These are phyloP conservation scores for Plasmodium relictum DNA, from an alignment of 169 alveolate species.

Conservation along the genomic window DNA sequence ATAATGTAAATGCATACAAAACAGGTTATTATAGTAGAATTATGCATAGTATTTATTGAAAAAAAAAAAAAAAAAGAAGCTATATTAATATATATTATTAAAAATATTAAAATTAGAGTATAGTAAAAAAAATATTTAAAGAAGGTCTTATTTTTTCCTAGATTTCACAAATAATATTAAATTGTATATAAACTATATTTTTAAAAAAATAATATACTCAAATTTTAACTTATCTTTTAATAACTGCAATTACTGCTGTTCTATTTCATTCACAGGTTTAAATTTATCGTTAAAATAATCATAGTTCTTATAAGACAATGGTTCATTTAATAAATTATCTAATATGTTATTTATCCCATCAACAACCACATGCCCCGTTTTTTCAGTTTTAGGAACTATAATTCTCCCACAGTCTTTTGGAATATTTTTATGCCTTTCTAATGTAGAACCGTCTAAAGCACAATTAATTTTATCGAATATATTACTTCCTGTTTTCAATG, in stretches of 20 bases:
- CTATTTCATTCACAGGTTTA: neutral
- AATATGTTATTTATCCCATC: constrained; percentile 66
- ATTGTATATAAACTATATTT: too few species aligned
- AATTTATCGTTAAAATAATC: constrained; percentile 47
- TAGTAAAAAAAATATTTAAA: too few species aligned
- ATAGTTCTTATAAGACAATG: constrained; percentile 50
- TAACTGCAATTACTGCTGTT: neutral
- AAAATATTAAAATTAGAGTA: too few species aligned
- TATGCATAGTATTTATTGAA: too few species aligned
- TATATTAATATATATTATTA: too few species aligned
- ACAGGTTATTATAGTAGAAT: neutral
- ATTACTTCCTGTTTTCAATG: constrained; percentile 65
- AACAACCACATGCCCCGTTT: constrained; percentile 48
- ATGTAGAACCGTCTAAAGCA: constrained; percentile 58
- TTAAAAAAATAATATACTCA: too few species aligned
- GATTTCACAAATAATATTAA: too few species aligned
- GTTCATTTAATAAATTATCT: constrained; percentile 57
- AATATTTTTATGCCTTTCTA: constrained; percentile 63
- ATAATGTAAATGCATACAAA: neutral
- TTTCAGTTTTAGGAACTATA: constrained; percentile 60
- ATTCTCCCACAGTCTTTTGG: constrained; percentile 45
- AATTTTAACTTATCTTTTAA: neutral
- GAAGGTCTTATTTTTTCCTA: too few species aligned
- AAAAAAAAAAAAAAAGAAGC: too few species aligned
- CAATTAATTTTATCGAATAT: constrained; percentile 62